Base-by-base conservation (phyloP, 164 flowering plant genomes). In the Vitis rupestris region DNA sequence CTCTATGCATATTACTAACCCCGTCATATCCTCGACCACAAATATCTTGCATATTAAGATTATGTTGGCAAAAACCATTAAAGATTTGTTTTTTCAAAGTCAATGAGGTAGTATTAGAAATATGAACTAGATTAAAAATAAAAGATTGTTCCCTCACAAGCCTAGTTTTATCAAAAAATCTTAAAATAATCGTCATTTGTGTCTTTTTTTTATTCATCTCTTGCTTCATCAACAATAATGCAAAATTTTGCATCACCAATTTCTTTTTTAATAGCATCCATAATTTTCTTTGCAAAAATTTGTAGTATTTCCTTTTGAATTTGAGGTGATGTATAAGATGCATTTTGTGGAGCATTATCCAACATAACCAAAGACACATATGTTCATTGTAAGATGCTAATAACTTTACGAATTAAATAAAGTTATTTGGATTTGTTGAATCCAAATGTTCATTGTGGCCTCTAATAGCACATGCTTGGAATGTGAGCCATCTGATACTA, bases 391-490 rank as follows among this genome's bases (percentile, higher is more conserved):
- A 61, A 10, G 17, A 27, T 3, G 64, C 49, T 50, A 61, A 37
- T 10, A 61, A 44, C 16, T 61, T 37, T 61, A 61, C n/a, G 5
- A 61, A 9, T 14, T 61, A 48, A 61, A 61, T 13, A 61, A 61
- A 61, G 29, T 27, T 61, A 30, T 14, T 50, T 37, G 44, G 8
- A 51, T 73, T 77, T 30, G 29, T 64, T 9, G 74, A 73, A 1
- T 19, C 3, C 19, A 27, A 1, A 10, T 0, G 2, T 49, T 77
- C 74, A 65, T 73, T 65, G 16, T 70, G 57, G 10, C 76, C 76
- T 62, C 61, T 65, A 60, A 69, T 66, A 6, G 68, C 70, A 55
- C 64, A 77, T 4, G 50, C 51, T 55, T 66, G 73, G 49, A 72
- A 72, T 29, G 67, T 49, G n/a, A 72, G 50, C 62, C 53, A 61